Evolutionary conservation across 306 rosid species (phyloP).

Genomic region (Sophora flavescens): DNA sequence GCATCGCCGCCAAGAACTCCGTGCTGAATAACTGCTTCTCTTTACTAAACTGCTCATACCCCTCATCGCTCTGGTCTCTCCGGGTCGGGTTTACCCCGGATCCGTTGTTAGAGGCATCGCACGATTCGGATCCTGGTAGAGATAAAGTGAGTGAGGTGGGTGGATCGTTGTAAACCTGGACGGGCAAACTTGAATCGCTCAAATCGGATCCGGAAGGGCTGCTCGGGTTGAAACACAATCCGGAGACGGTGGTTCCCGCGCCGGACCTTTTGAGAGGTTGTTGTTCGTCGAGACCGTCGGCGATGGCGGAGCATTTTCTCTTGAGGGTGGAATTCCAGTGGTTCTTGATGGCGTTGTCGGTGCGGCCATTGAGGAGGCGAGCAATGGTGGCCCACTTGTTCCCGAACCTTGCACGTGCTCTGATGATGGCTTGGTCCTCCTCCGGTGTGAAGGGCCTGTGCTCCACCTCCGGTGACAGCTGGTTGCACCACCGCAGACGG

Average conservation of each 20-base stretch:
- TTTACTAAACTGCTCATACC: conserved; percentile 19
- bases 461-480: conserved; percentile 86
- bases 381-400: conserved; percentile 94
- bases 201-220: conserved; percentile 79
- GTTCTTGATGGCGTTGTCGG: conserved; percentile 89
- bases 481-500: conserved; percentile 91
- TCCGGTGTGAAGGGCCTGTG: conserved; percentile 75
- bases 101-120: conserved; percentile 39
- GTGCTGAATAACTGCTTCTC: conserved; percentile 68
- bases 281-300: conserved; percentile 44
- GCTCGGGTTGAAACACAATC: conserved; percentile 52
- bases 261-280: conserved; percentile 78
- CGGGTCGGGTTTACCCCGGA: conserved; percentile 29
- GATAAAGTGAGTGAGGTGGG: conserved; percentile 73
- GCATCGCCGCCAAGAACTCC: conserved; percentile 75
- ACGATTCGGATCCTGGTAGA: conserved; percentile 65
- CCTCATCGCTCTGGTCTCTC: not conserved
- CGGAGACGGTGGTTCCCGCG: conserved; percentile 47
- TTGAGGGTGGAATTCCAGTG: conserved; percentile 95
- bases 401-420: conserved; percentile 72
- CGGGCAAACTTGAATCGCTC: conserved; percentile 72
- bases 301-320: conserved; percentile 66
- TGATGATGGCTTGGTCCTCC: conserved; percentile 68
- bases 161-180: conserved; percentile 59
- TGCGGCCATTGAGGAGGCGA: conserved; percentile 79